Percentiles rank a stretch among this genome's conserved stretches.
phyloP scores from a whole-genome alignment of 805 yeast species.

The Candida montana region DNA sequence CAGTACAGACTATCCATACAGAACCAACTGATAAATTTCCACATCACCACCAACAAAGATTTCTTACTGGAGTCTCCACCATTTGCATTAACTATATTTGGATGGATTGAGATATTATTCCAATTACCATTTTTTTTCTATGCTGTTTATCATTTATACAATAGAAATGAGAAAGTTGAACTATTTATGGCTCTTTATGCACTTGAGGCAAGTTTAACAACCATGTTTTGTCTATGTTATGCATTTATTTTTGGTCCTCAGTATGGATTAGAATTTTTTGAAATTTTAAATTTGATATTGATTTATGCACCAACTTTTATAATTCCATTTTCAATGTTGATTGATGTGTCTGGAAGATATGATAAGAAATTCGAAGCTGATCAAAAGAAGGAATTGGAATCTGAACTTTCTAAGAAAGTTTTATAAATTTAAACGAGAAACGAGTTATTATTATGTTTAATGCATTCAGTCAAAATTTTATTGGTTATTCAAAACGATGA shows the following conservation, averaged over 20 bases:
- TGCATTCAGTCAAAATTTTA: too few relatives aligned
- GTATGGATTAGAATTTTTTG: constrained; percentile 28
- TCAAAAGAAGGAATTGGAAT: neutral
- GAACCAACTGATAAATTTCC: constrained; percentile 46
- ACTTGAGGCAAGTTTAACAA: constrained; percentile 76
- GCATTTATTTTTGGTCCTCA: constrained; percentile 32
- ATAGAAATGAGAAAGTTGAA: constrained; percentile 32
- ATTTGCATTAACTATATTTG: constrained; percentile 69
- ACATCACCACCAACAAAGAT: constrained; percentile 63
- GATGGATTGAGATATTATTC: constrained; percentile 61
- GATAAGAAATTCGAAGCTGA: neutral
- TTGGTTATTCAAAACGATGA: too few relatives aligned
- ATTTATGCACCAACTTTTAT: constrained; percentile 69
- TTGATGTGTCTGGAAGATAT: constrained; percentile 17
- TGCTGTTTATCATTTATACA: constrained; percentile 32
- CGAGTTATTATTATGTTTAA: too few relatives aligned
- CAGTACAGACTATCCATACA: constrained; percentile 45
- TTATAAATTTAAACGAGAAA: too few relatives aligned
- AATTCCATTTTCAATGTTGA: constrained; percentile 52
- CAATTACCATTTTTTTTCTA: constrained; percentile 76
- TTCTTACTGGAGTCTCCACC: constrained; percentile 57
- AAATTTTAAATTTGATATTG: constrained; percentile 38
- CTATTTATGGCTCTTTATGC: constrained; percentile 60
- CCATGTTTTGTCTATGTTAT: constrained; percentile 63
- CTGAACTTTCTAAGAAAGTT: neutral